Evolutionary conservation across 441 rosid species (phyloP).

Genomic region (Biscutella laevigata): DNA sequence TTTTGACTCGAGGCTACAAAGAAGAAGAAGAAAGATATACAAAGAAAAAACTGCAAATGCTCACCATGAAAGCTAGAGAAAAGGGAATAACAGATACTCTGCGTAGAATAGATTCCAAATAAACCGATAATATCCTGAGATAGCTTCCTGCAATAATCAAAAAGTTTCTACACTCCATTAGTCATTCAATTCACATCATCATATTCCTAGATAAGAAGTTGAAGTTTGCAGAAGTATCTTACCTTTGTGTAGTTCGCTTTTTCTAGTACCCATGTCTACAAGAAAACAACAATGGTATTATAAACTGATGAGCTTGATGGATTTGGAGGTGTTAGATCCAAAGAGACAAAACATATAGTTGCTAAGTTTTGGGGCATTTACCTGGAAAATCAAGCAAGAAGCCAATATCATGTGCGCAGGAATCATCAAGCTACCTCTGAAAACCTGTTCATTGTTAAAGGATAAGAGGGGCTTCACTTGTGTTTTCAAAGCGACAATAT

Average conservation of each 20-base stretch:
- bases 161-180: background rate
- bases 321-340: background rate
- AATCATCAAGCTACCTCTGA: constrained; percentile 69
- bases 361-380: constrained; percentile 10
- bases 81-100: constrained; percentile 77
- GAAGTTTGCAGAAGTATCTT: constrained; percentile 13
- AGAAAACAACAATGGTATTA: constrained; percentile 11
- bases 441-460: constrained; percentile 48
- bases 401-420: constrained; percentile 61
- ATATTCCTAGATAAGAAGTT: background rate
- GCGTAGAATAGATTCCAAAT: constrained; percentile 93
- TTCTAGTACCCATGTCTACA: constrained; percentile 61
- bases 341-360: background rate
- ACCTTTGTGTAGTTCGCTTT: constrained; percentile 76
- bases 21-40: constrained; percentile 3
- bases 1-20: constrained; percentile 11
- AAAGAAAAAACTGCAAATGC: constrained; percentile 2
- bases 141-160: constrained; percentile 65
- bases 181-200: background rate
- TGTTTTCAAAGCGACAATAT: constrained; percentile 3
- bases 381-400: constrained; percentile 73
- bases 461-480: background rate
- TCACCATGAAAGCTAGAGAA: constrained; percentile 35
- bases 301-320: constrained; percentile 3
- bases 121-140: constrained; percentile 62